Evolutionary conservation across 345 rosid species (phyloP).

Genomic region (Murraya paniculata): DNA sequence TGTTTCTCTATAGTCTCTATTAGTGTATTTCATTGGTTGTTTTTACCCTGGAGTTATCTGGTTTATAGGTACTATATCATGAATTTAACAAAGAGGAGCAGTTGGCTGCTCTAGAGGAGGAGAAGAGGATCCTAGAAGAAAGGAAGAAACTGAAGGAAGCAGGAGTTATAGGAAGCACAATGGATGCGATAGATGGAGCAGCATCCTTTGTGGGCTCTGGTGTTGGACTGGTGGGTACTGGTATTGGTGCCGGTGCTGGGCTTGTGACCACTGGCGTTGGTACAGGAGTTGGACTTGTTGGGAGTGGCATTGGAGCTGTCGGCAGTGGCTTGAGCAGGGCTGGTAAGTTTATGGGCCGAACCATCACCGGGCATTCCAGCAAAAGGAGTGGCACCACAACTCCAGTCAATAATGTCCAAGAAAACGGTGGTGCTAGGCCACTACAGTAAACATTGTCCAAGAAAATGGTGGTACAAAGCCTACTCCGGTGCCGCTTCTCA

Average conservation of each 20-base stretch:
- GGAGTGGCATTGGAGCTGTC: slow-evolving; percentile 50
- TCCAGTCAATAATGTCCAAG: slow-evolving; percentile 61
- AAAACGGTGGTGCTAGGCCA: slow-evolving; percentile 61
- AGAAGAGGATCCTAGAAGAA: slow-evolving; percentile 77
- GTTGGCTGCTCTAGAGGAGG: slow-evolving; percentile 74
- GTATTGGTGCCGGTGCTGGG: slow-evolving; percentile 74
- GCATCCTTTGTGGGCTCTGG: slow-evolving; percentile 57
- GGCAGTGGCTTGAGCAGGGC: slow-evolving; percentile 58
- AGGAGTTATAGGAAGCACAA: slow-evolving; percentile 91
- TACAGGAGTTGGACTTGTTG: slow-evolving; percentile 43
- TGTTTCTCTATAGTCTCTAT: neutral
- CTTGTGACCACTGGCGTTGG: slow-evolving; percentile 47
- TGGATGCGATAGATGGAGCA: slow-evolving; percentile 83
- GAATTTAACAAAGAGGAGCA: slow-evolving; percentile 78
- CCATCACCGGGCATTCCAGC: slow-evolving; percentile 59
- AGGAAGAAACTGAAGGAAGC: slow-evolving; percentile 84
- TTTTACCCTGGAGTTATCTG: neutral
- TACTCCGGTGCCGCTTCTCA: slow-evolving; percentile 9
- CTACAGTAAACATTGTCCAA: slow-evolving; percentile 33
- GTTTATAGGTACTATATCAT: slow-evolving; percentile 59
- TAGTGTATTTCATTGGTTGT: neutral
- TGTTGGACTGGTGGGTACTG: slow-evolving; percentile 78
- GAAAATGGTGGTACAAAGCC: slow-evolving; percentile 55
- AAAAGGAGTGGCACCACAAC: slow-evolving; percentile 75
- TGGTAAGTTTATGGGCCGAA: slow-evolving; percentile 61